A percentile compares a stretch with the other conserved stretches of the same genome.
phyloP scores from a whole-genome alignment of 2,329 filamentous ascomycete genomes.

The Penicillium sp. region DNA sequence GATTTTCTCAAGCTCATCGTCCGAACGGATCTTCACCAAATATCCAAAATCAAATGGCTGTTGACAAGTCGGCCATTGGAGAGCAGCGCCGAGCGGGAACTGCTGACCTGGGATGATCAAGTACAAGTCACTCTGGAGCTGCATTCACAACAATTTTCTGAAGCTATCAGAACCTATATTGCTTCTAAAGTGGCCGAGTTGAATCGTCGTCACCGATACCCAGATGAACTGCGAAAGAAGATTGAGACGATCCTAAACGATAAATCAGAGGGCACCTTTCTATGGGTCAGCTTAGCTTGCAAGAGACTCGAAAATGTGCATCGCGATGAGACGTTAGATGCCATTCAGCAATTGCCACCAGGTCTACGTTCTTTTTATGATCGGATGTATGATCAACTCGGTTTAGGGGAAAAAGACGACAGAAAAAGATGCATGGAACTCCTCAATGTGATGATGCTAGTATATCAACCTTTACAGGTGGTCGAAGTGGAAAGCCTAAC shows the following conservation, averaged over 20 bases:
- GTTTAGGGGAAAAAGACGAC: conserved; percentile 8
- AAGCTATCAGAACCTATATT: conserved; percentile 22
- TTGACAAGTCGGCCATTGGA: conserved; percentile 30
- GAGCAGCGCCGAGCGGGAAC: conserved; percentile 15
- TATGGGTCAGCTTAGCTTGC: conserved; percentile 32
- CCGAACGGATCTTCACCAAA: conserved; percentile 17
- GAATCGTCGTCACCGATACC: conserved; percentile 11
- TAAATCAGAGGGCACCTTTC: conserved; percentile 25
- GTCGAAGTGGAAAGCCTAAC: conserved; percentile 24
- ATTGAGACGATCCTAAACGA: conserved; percentile 5
- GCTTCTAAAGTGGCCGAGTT: conserved; percentile 21
- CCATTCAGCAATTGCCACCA: conserved; percentile 20
- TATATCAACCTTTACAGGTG: conserved; percentile 24
- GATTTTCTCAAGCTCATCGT: conserved; percentile 14
- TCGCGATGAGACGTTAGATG: conserved; percentile 3
- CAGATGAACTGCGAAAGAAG: conserved; percentile 2
- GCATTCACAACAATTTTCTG: conserved; percentile 16
- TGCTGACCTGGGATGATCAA: conserved; percentile 23
- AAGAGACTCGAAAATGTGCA: conserved; percentile 21
- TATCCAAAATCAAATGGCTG: conserved; percentile 27
- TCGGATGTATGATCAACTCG: conserved; percentile 21
- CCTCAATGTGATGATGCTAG: conserved; percentile 25
- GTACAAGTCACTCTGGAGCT: conserved; percentile 10
- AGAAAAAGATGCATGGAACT: conserved; percentile 21
- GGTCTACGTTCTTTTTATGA: conserved; percentile 26